Conservation (phyloP, 495 filamentous ascomycete genomes). For the Recurvomyces mirabilis region DNA sequence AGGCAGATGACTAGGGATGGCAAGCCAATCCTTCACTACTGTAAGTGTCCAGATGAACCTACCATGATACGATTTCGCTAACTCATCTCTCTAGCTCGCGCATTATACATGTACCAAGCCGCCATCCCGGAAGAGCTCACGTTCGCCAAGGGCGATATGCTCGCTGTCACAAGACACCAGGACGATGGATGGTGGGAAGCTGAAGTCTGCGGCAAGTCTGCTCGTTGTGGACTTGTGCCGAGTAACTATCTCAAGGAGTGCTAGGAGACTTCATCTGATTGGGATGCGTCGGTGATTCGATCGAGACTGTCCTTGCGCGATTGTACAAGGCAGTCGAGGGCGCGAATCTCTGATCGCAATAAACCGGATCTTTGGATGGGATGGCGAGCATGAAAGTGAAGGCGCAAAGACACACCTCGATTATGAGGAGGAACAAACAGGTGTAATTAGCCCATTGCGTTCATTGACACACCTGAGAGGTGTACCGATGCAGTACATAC, state of each 20-base stretch:
- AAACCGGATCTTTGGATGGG: too few species aligned
- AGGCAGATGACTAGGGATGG: slow-evolving; percentile 77
- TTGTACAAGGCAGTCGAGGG: too few species aligned
- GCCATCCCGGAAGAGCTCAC: slow-evolving; percentile 91
- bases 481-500: slow-evolving; percentile 2
- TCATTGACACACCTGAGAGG: background rate
- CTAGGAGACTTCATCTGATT: slow-evolving; percentile 31
- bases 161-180: slow-evolving; percentile 82
- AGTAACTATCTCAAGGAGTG: slow-evolving; percentile 89
- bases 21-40: slow-evolving; percentile 77
- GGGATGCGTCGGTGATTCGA: too few species aligned
- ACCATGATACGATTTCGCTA: slow-evolving; percentile 15
- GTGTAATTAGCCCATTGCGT: background rate
- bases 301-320: too few species aligned
- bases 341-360: too few species aligned
- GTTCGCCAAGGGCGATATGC: slow-evolving; percentile 83
- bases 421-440: too few species aligned
- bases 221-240: slow-evolving; percentile 74
- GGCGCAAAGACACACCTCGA: too few species aligned
- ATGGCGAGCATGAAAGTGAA: too few species aligned
- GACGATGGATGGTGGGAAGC: slow-evolving; percentile 99
- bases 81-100: too few species aligned
- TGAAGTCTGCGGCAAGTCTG: slow-evolving; percentile 67
- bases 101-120: slow-evolving; percentile 86
- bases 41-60: slow-evolving; percentile 45